Evolutionary conservation across 2,329 filamentous ascomycete species (phyloP).

Genomic region (Pseudocercospora macadamiae): DNA sequence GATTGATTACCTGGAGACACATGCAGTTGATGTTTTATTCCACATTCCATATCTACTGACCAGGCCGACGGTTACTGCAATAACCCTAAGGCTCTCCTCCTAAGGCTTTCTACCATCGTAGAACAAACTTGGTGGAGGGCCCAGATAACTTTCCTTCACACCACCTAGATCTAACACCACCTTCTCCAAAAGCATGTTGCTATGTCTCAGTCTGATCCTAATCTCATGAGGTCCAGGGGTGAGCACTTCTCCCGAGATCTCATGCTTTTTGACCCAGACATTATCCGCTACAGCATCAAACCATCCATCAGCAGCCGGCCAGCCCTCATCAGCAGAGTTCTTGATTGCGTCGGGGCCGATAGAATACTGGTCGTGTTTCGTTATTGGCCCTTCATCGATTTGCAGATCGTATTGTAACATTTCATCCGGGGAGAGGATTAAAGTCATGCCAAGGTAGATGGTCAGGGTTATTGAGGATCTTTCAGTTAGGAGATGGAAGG

Average conservation of each 20-base stretch:
- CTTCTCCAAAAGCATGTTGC: neutral
- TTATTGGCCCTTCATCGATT: neutral
- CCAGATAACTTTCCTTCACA: slow-evolving; percentile 7
- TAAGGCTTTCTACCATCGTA: neutral
- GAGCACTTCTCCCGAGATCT: neutral
- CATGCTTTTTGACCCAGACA: neutral
- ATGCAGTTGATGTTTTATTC: too few species aligned
- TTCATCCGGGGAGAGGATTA: neutral
- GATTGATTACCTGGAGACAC: neutral
- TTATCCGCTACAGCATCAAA: slow-evolving; percentile 3
- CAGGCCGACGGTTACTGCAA: too few species aligned
- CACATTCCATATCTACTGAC: too few species aligned
- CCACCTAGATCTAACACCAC: slow-evolving; percentile 8
- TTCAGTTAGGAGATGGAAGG: neutral
- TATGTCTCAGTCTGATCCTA: slow-evolving; percentile 1
- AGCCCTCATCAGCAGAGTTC: slow-evolving; percentile 20
- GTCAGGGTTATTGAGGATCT: neutral
- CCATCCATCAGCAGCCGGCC: slow-evolving; percentile 31
- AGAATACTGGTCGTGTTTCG: neutral
- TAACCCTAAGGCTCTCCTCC: neutral
- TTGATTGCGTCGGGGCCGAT: slow-evolving; percentile 41
- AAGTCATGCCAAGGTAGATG: neutral
- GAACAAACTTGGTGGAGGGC: neutral
- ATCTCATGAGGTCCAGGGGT: neutral
- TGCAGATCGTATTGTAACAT: slow-evolving; percentile 3